phyloP scores from a whole-genome alignment of 148 eudicot species.

The Rhododendron ferrugineum region DNA sequence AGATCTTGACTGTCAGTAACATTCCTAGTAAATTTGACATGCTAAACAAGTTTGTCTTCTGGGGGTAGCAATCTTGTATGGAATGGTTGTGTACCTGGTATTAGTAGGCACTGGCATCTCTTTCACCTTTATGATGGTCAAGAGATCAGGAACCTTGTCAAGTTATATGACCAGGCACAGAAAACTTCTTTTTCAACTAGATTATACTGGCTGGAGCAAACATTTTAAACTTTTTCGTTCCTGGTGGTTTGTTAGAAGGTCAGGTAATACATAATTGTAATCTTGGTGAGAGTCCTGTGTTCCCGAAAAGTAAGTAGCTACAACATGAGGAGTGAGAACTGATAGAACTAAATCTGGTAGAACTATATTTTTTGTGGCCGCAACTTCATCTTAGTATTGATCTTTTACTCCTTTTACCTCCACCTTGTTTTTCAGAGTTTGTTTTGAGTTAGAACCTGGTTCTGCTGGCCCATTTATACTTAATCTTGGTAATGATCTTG shows the following conservation, averaged over 20 bases:
- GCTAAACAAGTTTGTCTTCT: neutral
- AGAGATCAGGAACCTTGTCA: neutral
- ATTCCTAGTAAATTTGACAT: neutral
- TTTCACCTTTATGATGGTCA: neutral
- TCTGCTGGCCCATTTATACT: neutral
- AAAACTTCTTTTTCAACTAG: neutral
- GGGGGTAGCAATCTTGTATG: neutral
- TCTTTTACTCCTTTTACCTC: neutral
- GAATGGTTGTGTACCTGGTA: neutral
- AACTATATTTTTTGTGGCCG: neutral
- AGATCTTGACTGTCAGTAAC: neutral
- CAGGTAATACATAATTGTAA: neutral
- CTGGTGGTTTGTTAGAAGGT: neutral
- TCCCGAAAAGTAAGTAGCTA: too few species aligned
- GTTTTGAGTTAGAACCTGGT: conserved; percentile 28
- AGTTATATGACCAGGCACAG: neutral
- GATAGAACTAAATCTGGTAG: neutral
- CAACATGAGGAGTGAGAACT: neutral
- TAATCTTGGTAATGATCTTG: neutral
- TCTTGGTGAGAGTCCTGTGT: neutral
- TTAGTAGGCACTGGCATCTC: neutral
- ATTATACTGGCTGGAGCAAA: neutral
- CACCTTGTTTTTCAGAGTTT: conserved; percentile 41
- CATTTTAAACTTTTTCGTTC: neutral
- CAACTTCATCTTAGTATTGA: neutral